phyloP scores from a whole-genome alignment of 2,329 filamentous ascomycete species.

The Cryphonectria parasitica region DNA sequence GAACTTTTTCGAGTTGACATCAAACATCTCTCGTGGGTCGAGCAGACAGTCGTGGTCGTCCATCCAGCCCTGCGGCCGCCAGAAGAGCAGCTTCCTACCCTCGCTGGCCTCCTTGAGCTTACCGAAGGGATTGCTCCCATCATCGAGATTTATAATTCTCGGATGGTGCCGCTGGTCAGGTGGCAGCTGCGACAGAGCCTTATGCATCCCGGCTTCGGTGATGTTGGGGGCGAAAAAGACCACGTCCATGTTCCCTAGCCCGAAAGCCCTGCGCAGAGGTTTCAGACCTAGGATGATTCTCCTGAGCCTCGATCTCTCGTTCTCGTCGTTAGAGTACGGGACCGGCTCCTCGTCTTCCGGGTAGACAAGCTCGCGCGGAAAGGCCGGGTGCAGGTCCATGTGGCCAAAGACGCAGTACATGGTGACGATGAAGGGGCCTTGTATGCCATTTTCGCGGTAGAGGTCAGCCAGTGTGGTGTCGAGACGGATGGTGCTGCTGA shows the following conservation, averaged over 20 bases:
- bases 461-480: slow-evolving; percentile 34
- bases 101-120: slow-evolving; percentile 24
- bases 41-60: slow-evolving; percentile 32
- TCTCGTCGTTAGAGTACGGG: slow-evolving; percentile 28
- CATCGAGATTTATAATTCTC: slow-evolving; percentile 29
- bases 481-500: slow-evolving; percentile 14
- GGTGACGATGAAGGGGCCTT: slow-evolving; percentile 32
- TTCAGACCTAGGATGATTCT: slow-evolving; percentile 33
- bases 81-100: slow-evolving; percentile 32
- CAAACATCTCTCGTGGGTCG: slow-evolving; percentile 31
- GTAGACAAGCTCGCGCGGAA: slow-evolving; percentile 32
- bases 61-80: slow-evolving; percentile 35
- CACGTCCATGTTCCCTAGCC: slow-evolving; percentile 33
- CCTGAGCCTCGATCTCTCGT: slow-evolving; percentile 30
- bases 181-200: slow-evolving; percentile 31
- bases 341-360: slow-evolving; percentile 35
- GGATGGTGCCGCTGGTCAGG: slow-evolving; percentile 32
- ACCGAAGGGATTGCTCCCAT: slow-evolving; percentile 14
- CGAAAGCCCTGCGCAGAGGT: slow-evolving; percentile 33
- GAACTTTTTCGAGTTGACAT: slow-evolving; percentile 34
- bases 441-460: slow-evolving; percentile 32
- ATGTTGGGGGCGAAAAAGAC: slow-evolving; percentile 32
- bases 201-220: slow-evolving; percentile 28
- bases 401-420: slow-evolving; percentile 35
- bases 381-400: slow-evolving; percentile 33